Percentiles rank a stretch among this genome's conserved stretches.
phyloP scores from a whole-genome alignment of 2,329 filamentous ascomycete genomes.

The Penicillium sp. region DNA sequence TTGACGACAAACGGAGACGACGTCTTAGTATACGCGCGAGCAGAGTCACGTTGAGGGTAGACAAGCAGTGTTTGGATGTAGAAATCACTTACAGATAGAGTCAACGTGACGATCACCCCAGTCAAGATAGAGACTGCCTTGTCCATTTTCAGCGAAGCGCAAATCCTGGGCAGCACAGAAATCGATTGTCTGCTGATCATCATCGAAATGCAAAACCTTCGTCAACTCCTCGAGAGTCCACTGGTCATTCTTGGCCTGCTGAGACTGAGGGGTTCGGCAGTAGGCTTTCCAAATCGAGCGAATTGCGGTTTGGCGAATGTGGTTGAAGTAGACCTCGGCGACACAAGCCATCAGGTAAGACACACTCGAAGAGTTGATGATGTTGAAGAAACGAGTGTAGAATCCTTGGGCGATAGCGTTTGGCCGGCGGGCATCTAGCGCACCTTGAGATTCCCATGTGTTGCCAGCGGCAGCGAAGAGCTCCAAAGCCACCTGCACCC shows the following conservation, averaged over 20 bases:
- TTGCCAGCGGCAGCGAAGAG: conserved; percentile 59
- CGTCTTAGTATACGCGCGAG: no score
- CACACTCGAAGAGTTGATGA: conserved; percentile 56
- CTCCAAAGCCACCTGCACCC: conserved; percentile 58
- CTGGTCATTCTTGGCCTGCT: conserved; percentile 53
- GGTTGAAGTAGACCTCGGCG: conserved; percentile 63
- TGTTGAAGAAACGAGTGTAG: conserved; percentile 58
- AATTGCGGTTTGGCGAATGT: conserved; percentile 58
- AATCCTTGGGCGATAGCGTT: conserved; percentile 60
- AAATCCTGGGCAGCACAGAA: conserved; percentile 59
- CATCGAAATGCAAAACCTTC: conserved; percentile 57
- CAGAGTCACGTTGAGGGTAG: background rate
- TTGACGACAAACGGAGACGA: background rate
- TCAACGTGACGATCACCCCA: conserved; percentile 48
- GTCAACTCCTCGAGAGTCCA: conserved; percentile 58
- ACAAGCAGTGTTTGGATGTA: background rate
- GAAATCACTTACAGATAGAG: conserved; percentile 43
- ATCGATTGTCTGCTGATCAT: conserved; percentile 53
- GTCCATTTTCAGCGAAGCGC: conserved; percentile 47
- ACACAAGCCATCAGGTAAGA: conserved; percentile 67
- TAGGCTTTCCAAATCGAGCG: conserved; percentile 57
- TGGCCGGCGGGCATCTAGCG: conserved; percentile 49
- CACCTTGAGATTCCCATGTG: conserved; percentile 53
- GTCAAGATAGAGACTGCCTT: conserved; percentile 54
- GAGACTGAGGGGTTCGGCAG: conserved; percentile 50